Evolutionary conservation across 371 early-diverging fungal genomes (phyloP).

Genomic region (Mucor ambiguus): DNA sequence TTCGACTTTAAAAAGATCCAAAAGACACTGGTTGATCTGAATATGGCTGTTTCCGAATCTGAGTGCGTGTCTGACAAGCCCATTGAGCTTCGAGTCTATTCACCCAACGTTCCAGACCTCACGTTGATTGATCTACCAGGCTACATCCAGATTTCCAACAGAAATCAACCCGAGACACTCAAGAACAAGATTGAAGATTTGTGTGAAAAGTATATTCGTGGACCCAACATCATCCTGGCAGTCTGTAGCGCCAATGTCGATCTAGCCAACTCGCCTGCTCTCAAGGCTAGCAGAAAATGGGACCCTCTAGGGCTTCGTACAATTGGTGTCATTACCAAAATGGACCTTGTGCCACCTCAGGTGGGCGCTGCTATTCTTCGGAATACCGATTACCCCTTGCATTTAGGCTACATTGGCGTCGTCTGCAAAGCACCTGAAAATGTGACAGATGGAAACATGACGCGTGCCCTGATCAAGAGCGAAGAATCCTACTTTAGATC

Average conservation of each 20-base stretch:
- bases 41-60: conserved; percentile 88
- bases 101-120: conserved; percentile 94
- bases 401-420: conserved; percentile 98
- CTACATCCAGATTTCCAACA: conserved; percentile 95
- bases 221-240: conserved; percentile 96
- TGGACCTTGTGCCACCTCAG: conserved; percentile 95
- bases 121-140: conserved; percentile 99
- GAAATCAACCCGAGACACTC: conserved; percentile 92
- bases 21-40: conserved; percentile 89
- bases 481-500: conserved; percentile 73
- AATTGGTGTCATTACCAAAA: conserved; percentile 98
- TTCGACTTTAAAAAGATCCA: conserved; percentile 87
- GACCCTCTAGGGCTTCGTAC: conserved; percentile 96
- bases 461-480: conserved; percentile 67
- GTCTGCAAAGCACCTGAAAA: conserved; percentile 78
- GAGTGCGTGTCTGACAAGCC: conserved; percentile 95
- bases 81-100: conserved; percentile 93
- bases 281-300: conserved; percentile 88
- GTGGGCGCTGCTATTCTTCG: conserved; percentile 81
- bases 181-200: conserved; percentile 94
- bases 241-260: conserved; percentile 99
- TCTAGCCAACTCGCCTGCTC: conserved; percentile 97
- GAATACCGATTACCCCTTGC: conserved; percentile 92
- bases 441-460: conserved; percentile 49
- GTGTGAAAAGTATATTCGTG: conserved; percentile 91